phyloP scores from a whole-genome alignment of 2,329 filamentous ascomycete genomes.

The Alternaria viburni region DNA sequence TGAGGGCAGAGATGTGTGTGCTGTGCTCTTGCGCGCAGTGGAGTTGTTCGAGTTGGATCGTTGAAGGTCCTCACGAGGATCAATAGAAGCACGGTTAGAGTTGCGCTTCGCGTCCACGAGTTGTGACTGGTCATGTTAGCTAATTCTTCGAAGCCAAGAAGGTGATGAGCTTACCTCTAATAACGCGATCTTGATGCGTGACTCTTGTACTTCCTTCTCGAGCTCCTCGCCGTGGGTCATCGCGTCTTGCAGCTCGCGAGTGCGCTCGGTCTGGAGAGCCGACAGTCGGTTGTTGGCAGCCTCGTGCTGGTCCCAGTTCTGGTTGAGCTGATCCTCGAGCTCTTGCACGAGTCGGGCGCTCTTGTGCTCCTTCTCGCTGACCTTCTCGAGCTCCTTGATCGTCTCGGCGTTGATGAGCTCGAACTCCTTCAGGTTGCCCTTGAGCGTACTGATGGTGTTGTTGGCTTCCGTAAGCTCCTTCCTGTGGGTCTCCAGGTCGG shows the following conservation, averaged over 20 bases:
- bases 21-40: constrained; percentile 82
- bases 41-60: constrained; percentile 67
- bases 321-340: constrained; percentile 93
- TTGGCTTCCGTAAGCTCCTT: constrained; percentile 52
- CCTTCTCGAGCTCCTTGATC: constrained; percentile 62
- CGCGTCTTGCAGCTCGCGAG: constrained; percentile 50
- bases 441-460: constrained; percentile 48
- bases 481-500: constrained; percentile 51
- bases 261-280: constrained; percentile 60
- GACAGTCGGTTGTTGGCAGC: constrained; percentile 84
- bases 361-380: constrained; percentile 78
- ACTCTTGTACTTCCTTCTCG: constrained; percentile 75
- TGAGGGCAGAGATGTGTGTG: constrained; percentile 83
- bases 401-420: constrained; percentile 60
- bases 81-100: constrained; percentile 54
- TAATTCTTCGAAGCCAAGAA: not conserved
- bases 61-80: constrained; percentile 57
- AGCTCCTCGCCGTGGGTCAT: constrained; percentile 52
- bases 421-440: constrained; percentile 54
- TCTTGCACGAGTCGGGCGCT: constrained; percentile 92
- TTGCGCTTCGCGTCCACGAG: constrained; percentile 63
- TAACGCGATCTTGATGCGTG: constrained; percentile 72
- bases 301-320: constrained; percentile 93
- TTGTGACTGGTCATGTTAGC: constrained; percentile 60
- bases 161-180: constrained; percentile 69